These are phyloP conservation scores for Penicillium roqueforti DNA, from an alignment of 495 filamentous ascomycete genomes.

Conservation along the genomic window DNA sequence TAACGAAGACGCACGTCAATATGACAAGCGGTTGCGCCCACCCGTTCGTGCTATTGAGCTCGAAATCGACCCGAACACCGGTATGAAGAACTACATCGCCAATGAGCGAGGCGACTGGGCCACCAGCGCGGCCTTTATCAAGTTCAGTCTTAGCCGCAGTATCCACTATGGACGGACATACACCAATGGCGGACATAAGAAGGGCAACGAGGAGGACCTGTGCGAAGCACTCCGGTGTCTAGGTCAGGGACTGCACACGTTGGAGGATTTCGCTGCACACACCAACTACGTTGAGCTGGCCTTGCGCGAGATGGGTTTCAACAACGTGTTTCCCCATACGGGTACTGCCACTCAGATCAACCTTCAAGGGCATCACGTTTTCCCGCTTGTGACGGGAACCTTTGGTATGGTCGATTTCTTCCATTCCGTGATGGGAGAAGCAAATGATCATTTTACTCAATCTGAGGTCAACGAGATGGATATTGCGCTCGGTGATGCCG, in stretches of 20 bases:
- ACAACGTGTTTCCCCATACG: constrained; percentile 79
- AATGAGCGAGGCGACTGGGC: constrained; percentile 83
- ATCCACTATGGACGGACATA: constrained; percentile 91
- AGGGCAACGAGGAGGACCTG: constrained; percentile 78
- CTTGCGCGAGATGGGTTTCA: constrained; percentile 78
- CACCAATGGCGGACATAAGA: constrained; percentile 59
- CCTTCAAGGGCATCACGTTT: constrained; percentile 68
- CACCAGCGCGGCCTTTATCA: constrained; percentile 86
- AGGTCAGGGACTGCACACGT: constrained; percentile 86
- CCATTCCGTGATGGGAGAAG: constrained; percentile 94
- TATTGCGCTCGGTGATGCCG: constrained; percentile 60
- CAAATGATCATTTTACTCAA: constrained; percentile 92
- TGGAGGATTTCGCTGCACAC: constrained; percentile 95
- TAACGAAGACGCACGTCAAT: constrained; percentile 76
- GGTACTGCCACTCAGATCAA: constrained; percentile 71
- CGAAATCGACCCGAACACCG: constrained; percentile 75
- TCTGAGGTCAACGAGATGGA: constrained; percentile 91
- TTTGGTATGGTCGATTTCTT: constrained; percentile 96
- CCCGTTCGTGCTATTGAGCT: constrained; percentile 73
- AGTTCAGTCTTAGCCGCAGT: constrained; percentile 73
- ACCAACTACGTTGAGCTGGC: constrained; percentile 90
- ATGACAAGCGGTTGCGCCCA: constrained; percentile 74
- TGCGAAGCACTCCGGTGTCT: constrained; percentile 85
- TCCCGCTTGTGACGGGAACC: constrained; percentile 81
- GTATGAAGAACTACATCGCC: constrained; percentile 99